phyloP scores from a whole-genome alignment of 2,329 filamentous ascomycete genomes.

The Scedosporium dehoogii region DNA sequence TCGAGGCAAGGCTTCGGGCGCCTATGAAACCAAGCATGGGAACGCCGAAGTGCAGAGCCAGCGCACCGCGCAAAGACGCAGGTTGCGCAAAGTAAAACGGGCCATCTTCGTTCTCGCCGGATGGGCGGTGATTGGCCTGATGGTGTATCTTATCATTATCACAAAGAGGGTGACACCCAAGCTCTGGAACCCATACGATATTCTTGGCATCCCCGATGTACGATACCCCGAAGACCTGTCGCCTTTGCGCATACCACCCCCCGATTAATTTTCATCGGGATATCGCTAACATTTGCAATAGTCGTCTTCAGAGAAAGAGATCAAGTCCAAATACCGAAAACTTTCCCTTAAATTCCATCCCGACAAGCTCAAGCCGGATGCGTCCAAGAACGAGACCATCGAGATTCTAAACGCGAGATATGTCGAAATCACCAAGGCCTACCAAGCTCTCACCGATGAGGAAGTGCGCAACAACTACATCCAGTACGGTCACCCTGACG shows the following conservation, averaged over 20 bases:
- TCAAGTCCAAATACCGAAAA: conserved; percentile 83
- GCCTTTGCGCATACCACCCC: background rate
- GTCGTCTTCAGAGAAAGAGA: conserved; percentile 78
- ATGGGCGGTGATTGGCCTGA: conserved; percentile 77
- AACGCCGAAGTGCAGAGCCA: conserved; percentile 67
- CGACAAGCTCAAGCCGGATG: conserved; percentile 80
- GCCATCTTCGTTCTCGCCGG: conserved; percentile 65
- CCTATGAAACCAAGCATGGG: conserved; percentile 72
- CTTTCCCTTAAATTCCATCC: conserved; percentile 83
- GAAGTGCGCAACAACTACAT: conserved; percentile 95
- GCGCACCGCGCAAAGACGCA: conserved; percentile 78
- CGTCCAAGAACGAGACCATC: conserved; percentile 77
- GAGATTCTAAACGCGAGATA: conserved; percentile 80
- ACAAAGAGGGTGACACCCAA: conserved; percentile 63
- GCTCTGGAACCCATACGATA: conserved; percentile 95
- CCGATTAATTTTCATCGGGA: background rate
- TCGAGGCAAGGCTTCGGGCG: conserved; percentile 59
- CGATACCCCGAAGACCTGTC: conserved; percentile 14
- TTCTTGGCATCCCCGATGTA: conserved; percentile 77
- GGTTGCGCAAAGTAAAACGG: conserved; percentile 81
- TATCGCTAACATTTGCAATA: conserved; percentile 22
- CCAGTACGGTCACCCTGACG: conserved; percentile 91
- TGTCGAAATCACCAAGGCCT: conserved; percentile 94
- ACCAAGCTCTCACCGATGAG: conserved; percentile 95
- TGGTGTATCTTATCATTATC: conserved; percentile 81